Base-by-base conservation (phyloP, 169 alveolate genomes). In the Plasmodium blacklocki region DNA sequence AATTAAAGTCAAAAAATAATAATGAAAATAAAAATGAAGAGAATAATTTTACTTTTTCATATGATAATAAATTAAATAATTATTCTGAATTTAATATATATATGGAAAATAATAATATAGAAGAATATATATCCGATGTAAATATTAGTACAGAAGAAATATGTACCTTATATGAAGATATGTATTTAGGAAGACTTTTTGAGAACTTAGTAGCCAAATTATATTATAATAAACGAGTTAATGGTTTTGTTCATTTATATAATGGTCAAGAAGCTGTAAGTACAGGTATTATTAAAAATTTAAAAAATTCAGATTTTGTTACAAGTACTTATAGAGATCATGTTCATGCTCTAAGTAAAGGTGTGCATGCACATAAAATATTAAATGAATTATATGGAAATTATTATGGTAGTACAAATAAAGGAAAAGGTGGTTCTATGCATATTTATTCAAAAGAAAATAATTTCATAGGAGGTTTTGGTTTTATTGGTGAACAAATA, bases 341-440 rank as follows among this genome's bases (percentile, higher is more conserved):
- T 85, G 95, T 95, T 19, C 95, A 93, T 67, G 98, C 98, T 6
- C 86, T 94, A 8, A 88, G 96, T 43, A 94, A 97, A 85, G 97
- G 96, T 43, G 97, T 95, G 21, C 94, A 97, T 15, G 94, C 97
- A 54, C 93, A 89, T 29, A 74, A 95, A 73, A 93, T 96, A 54
- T 87, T 96, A 56, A 97, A 97, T 43, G 98, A 96, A 74, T 92
- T 96, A 90, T 94, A 94, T 93, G 97, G 97, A 26, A 96, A 94
- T 74, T 64, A 68, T 29, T 93, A 97, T 12, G 98, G 98, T 26
- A 91, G 97, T 73, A 93, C 97, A 7, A 83, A 70, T 26, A 80
- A 80, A 49, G 98, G 98, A 1, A 93, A 95, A 54, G 98, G 98
- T 15, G 98, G 98, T 8, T 95, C 98, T n/a, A 96, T 96, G 98